Base-by-base conservation (phyloP, 2,329 filamentous ascomycete genomes). In the Colletotrichum magnum region DNA sequence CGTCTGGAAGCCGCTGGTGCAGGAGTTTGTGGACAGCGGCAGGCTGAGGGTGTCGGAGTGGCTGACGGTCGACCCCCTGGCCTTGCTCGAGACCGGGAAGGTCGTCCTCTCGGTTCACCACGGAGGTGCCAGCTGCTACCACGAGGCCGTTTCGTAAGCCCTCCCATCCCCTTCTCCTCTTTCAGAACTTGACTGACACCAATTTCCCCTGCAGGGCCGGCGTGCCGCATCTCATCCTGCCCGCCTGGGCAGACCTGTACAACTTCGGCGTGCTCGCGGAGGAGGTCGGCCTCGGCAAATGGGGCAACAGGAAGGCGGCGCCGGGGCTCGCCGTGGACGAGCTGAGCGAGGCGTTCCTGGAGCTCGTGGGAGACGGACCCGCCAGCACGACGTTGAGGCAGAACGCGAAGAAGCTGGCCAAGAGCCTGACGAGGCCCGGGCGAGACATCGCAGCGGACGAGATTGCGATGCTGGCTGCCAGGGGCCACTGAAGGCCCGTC, bases 171-270 rank as follows among this genome's bases (percentile, higher is more conserved):
- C 1, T 10, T 7, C 6, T 18, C 12, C 21, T 28, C 15, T 18
- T 21, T 6, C 21, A 12, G 51, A 24, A 43, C 18, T 1, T 59
- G 48, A 48, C 39, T 69, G 67, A 54, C 57, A 18, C 4, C n/a
- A 62, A 15, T 15, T 32, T 32, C 28, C 9, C 9, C 2, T 47
- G 7, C 32, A 84, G 84, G 5, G 77, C 79, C 10, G 84, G 84
- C 2, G 75, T 84, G 4, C 80, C 84, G 2, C 84, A 86, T 48
- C 72, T 86, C 6, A 70, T 86, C 6, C 75, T 87, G 1, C 84
- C 85, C 0, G 69, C 80, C 0, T 86, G 85, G 85, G 75, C 80
- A 0, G 84, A 86, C 58, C 78, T 80, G 0, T 84, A 84, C 62
- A 83, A 84, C 57, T 85, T 80, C 61, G 83, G 83, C 7, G 75